phyloP scores from a whole-genome alignment of 192 early-diverging fungal species.

The Backusella morwellensis region DNA sequence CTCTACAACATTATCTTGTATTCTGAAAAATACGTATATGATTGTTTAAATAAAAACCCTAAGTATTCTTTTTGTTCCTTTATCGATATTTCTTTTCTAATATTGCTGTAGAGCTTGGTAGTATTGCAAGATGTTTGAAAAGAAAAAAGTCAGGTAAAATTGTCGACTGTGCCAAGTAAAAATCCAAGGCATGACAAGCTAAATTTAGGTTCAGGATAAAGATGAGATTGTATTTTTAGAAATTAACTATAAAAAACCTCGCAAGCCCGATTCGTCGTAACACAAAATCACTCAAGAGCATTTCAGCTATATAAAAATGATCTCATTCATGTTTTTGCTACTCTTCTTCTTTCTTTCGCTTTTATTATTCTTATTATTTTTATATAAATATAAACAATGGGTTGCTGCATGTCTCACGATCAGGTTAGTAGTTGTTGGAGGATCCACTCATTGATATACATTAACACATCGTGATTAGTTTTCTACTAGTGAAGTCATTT shows the following conservation, averaged over 20 bases:
- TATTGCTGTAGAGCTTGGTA: too few species aligned
- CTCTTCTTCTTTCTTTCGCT: not conserved
- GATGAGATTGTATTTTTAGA: not conserved
- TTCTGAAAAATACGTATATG: too few species aligned
- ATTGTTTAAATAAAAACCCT: too few species aligned
- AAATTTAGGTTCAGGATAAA: too few species aligned
- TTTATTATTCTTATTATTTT: not conserved
- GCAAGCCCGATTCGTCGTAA: not conserved
- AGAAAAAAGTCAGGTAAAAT: too few species aligned
- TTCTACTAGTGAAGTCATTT: constrained; percentile 15
- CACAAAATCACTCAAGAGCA: not conserved
- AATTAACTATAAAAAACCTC: not conserved
- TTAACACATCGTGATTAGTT: not conserved
- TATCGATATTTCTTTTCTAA: too few species aligned
- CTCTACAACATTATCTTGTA: too few species aligned
- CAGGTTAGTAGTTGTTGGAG: constrained; percentile 6
- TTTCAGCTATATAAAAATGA: not conserved
- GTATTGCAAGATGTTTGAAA: too few species aligned
- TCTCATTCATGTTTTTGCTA: not conserved
- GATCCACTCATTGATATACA: not conserved
- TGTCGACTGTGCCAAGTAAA: too few species aligned
- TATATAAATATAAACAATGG: not conserved
- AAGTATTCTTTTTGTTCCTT: too few species aligned
- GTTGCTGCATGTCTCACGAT: constrained; percentile 25
- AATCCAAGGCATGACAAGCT: too few species aligned